These are phyloP conservation scores for Hypoxylon intermedium DNA, from an alignment of 495 filamentous ascomycete genomes.

Conservation along the genomic window DNA sequence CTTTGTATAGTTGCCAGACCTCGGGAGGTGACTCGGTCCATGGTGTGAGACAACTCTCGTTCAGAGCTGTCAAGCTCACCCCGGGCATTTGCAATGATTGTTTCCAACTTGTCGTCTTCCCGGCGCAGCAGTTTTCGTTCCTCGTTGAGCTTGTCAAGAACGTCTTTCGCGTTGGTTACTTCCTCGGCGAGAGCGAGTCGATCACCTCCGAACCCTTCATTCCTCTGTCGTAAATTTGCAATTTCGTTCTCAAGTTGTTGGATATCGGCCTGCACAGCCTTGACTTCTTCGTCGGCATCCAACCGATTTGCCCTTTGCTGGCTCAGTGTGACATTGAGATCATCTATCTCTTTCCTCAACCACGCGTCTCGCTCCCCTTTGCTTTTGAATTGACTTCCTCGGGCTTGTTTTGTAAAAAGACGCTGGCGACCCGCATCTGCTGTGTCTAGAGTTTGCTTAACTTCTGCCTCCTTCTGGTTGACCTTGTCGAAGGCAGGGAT, in stretches of 20 bases:
- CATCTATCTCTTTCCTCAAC: conserved; percentile 79
- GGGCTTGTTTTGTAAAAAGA: conserved; percentile 91
- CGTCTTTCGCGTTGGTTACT: conserved; percentile 79
- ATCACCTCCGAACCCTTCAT: conserved; percentile 79
- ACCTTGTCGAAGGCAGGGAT: conserved; percentile 75
- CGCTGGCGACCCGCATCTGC: conserved; percentile 79
- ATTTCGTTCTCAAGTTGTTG: conserved; percentile 74
- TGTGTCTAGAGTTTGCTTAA: conserved; percentile 73
- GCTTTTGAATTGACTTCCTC: conserved; percentile 85
- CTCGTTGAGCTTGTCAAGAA: conserved; percentile 78
- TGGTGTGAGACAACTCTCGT: conserved; percentile 76
- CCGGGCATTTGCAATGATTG: conserved; percentile 74
- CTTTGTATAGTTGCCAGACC: conserved; percentile 83
- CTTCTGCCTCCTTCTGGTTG: conserved; percentile 72
- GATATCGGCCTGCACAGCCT: conserved; percentile 73
- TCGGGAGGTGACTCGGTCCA: conserved; percentile 85
- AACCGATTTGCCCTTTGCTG: conserved; percentile 82
- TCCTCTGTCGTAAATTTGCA: conserved; percentile 68
- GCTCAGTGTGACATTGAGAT: conserved; percentile 75
- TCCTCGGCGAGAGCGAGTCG: conserved; percentile 73
- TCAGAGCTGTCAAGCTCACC: conserved; percentile 79
- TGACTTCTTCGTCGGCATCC: conserved; percentile 86
- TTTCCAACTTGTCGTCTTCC: conserved; percentile 85
- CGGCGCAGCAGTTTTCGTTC: conserved; percentile 90
- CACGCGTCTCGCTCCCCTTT: conserved; percentile 88